Evolutionary conservation across 2,329 filamentous ascomycete genomes (phyloP).

Genomic region (Thelonectria discophora): DNA sequence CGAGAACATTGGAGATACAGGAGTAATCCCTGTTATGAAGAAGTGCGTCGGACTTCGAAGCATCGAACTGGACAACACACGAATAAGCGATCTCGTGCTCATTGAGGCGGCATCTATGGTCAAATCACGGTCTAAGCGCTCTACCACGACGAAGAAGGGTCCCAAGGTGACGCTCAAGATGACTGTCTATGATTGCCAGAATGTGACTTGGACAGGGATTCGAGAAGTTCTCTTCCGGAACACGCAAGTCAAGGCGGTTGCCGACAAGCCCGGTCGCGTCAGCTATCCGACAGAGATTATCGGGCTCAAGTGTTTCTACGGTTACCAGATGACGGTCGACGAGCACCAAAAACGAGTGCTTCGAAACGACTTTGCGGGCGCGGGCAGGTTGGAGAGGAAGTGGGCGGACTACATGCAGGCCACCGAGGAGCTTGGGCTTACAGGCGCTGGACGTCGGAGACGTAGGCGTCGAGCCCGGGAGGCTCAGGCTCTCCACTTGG

Average conservation of each 20-base stretch:
- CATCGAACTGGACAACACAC: constrained; percentile 92
- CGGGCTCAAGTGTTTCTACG: constrained; percentile 90
- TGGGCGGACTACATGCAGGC: constrained; percentile 97
- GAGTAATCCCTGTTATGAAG: constrained; percentile 84
- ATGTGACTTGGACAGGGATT: constrained; percentile 92
- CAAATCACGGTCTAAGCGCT: constrained; percentile 65
- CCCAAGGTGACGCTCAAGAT: constrained; percentile 74
- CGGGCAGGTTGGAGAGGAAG: constrained; percentile 82
- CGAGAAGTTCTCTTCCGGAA: constrained; percentile 88
- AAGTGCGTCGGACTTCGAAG: constrained; percentile 74
- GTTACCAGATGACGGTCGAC: constrained; percentile 93
- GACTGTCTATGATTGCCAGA: constrained; percentile 89
- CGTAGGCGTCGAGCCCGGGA: constrained; percentile 81
- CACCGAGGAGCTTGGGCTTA: constrained; percentile 80
- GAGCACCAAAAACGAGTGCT: constrained; percentile 91
- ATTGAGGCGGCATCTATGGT: constrained; percentile 86
- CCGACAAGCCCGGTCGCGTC: constrained; percentile 49
- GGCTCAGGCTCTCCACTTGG: constrained; percentile 80
- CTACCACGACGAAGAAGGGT: constrained; percentile 48
- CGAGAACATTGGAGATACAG: constrained; percentile 82
- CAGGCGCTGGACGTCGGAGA: constrained; percentile 72
- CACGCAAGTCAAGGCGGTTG: constrained; percentile 70
- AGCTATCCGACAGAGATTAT: constrained; percentile 83
- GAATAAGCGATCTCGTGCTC: constrained; percentile 85
- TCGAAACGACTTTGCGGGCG: constrained; percentile 76